These are phyloP conservation scores for Fusarium neocosmosporiellum DNA, from an alignment of 2,329 filamentous ascomycete species.

Conservation along the genomic window DNA sequence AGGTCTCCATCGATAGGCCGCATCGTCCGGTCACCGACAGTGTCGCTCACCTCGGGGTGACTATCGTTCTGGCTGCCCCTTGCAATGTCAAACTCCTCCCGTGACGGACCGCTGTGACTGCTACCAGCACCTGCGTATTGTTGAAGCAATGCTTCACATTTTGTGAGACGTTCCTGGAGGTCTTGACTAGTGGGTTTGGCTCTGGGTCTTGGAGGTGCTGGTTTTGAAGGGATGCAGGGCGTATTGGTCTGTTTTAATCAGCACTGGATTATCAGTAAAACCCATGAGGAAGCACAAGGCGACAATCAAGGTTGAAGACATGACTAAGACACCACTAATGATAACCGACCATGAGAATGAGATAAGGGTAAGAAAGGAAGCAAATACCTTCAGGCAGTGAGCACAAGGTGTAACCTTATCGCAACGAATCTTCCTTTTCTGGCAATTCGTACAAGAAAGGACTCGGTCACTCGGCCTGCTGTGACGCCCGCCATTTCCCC, in stretches of 20 bases:
- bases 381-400: neutral
- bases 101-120: neutral
- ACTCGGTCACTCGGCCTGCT: neutral
- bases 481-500: neutral
- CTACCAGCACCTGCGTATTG: neutral
- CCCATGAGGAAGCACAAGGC: neutral
- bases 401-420: neutral
- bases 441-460: constrained; percentile 1
- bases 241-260: neutral
- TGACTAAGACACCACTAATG: too few relatives aligned
- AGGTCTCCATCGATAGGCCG: neutral
- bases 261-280: neutral
- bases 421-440: constrained; percentile 1
- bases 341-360: neutral
- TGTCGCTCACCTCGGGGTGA: neutral
- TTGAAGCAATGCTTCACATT: neutral
- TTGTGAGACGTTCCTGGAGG: neutral
- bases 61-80: neutral
- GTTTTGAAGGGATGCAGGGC: neutral
- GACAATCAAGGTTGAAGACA: neutral
- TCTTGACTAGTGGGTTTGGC: neutral
- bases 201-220: neutral
- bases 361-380: too few relatives aligned
- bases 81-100: neutral
- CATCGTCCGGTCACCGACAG: neutral